Base-by-base conservation (phyloP, 148 eudicot genomes). In the Rhododendron kiyosumense region DNA sequence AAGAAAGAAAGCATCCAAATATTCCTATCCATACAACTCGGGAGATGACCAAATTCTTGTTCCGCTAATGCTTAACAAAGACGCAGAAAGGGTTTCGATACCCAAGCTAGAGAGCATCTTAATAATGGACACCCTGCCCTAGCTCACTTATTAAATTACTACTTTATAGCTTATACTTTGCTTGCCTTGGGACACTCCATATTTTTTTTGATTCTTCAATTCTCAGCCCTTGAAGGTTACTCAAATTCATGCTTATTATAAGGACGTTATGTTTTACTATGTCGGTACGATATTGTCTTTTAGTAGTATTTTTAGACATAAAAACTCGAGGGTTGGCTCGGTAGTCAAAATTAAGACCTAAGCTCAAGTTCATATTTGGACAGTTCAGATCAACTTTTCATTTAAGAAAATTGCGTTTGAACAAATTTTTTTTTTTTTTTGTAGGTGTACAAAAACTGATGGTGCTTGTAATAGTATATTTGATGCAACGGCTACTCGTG, bases 71-170 rank as follows among this genome's bases (percentile, higher is more conserved):
- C 85, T 83, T 88, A n/a, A 61, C 20, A 83, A 82, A 83, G 86
- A 83, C 83, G 87, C 84, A 54, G 41, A 88, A 77, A n/a, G 32
- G 87, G 88, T 81, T 69, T 85, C 87, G 87, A 88, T 48, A 1
- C 18, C 78, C 34, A 26, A 30, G n/a, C n/a, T n/a, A n/a, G 32
- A 45, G 34, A 46, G 51, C 73, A 67, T 67, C 73, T 67, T 67
- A 26, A 57, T 51, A 2, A 22, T 20, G 26, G 6, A 54, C 52
- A 30, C 52, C 17, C 28, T 30, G 5, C 45, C 45, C 45, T n/a
- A n/a, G n/a, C n/a, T 17, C 22, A 24, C 28, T 76, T 36, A 76
- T 82, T 22, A 87, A 78, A 81, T 4, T 82, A 41, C 43, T 82
- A 41, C 43, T 41, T 41, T 41, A 5, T 32, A 84, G 82, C 54